A percentile compares a stretch with the other conserved stretches of the same genome.
phyloP scores from a whole-genome alignment of 2,329 filamentous ascomycete genomes.

The Blastomyces parvus region DNA sequence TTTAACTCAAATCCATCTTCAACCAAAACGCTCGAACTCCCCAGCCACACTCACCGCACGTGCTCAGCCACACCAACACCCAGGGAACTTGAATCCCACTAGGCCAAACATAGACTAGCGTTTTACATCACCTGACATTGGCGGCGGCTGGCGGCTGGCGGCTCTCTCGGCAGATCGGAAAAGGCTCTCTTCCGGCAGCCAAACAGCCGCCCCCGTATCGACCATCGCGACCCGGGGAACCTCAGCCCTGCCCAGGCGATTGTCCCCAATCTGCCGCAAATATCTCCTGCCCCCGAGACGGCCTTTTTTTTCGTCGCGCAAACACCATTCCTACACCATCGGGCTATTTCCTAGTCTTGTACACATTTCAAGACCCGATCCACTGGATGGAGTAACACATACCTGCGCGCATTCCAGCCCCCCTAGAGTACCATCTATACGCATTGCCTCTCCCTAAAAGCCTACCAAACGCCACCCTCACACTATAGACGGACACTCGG shows the following conservation, averaged over 20 bases:
- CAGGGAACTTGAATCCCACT: not conserved
- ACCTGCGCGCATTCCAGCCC: not conserved
- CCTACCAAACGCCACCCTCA: not conserved
- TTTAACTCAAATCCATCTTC: too few relatives aligned
- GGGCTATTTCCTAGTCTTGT: not conserved
- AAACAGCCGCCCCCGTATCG: not conserved
- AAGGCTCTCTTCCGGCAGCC: not conserved
- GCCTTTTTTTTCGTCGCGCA: not conserved
- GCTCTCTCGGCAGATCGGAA: not conserved
- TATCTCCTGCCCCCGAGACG: not conserved
- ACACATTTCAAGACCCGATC: not conserved
- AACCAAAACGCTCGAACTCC: too few relatives aligned
- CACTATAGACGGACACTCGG: not conserved
- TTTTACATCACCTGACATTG: not conserved
- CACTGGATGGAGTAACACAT: not conserved
- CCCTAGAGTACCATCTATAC: not conserved
- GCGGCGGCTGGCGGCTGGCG: not conserved
- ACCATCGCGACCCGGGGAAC: not conserved
- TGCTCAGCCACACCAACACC: not conserved
- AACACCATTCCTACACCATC: not conserved
- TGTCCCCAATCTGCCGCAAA: not conserved
- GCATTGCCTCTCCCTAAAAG: not conserved
- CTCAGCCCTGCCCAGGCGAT: not conserved
- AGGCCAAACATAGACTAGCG: not conserved
- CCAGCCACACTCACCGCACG: not conserved